Conservation (phyloP, 2,329 filamentous ascomycete genomes). For the Elsinoe arachidis region DNA sequence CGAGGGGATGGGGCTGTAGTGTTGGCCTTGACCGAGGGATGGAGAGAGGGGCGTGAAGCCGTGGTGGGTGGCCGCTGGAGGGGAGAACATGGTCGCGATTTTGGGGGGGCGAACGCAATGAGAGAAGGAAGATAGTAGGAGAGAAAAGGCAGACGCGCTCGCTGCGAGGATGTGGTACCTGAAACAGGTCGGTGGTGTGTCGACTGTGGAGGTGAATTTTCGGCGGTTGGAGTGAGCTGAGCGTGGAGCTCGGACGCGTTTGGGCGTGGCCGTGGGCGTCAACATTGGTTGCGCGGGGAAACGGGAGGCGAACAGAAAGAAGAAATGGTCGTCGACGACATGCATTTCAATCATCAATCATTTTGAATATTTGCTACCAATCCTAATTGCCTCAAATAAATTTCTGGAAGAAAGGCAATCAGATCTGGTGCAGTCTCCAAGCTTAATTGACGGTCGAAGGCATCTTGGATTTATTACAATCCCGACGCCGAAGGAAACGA, state of each 20-base stretch:
- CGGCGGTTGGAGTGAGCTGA: conserved; percentile 2
- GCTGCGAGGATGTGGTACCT: background rate
- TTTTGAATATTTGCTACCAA: background rate
- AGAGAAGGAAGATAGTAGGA: background rate
- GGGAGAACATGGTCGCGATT: conserved; percentile 4
- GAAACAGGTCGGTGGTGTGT: background rate
- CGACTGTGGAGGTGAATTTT: background rate
- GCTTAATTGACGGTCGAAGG: no score
- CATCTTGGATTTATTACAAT: no score
- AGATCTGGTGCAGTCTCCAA: no score
- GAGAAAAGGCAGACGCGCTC: background rate
- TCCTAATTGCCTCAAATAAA: no score
- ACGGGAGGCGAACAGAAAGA: background rate
- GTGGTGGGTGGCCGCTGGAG: background rate
- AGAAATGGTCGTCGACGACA: background rate
- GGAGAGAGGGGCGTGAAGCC: background rate
- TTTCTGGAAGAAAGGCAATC: no score
- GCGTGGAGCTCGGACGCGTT: background rate
- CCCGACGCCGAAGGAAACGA: no score
- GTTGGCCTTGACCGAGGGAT: background rate
- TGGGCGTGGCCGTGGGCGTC: background rate
- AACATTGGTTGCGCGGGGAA: conserved; percentile 9
- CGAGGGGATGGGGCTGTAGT: background rate
- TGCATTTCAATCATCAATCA: background rate
- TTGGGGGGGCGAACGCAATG: background rate